A percentile compares a stretch with the other conserved stretches of the same genome.
These are phyloP conservation scores for Fraxinus xanthoxyloides DNA, from an alignment of 305 asterid species.

Conservation along the genomic window DNA sequence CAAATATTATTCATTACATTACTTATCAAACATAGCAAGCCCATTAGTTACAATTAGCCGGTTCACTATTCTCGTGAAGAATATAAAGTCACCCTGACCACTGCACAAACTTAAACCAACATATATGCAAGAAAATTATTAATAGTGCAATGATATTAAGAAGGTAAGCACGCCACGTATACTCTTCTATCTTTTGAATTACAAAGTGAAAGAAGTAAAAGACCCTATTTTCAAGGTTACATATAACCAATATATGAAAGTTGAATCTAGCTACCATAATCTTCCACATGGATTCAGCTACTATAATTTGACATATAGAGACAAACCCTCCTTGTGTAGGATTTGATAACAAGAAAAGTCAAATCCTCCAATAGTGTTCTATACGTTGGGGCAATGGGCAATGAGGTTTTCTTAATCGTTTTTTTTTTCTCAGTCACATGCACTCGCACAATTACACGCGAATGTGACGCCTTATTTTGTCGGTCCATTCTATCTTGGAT, in stretches of 20 bases:
- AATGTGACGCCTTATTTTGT: background rate
- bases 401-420: background rate
- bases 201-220: background rate
- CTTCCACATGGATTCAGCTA: background rate
- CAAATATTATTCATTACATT: background rate
- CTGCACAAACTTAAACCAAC: background rate
- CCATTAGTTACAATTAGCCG: background rate
- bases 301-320: background rate
- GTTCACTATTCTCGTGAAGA: background rate
- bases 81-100: background rate
- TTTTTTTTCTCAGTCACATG: background rate
- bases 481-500: background rate
- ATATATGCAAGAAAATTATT: background rate
- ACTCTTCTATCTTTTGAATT: background rate
- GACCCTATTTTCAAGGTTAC: background rate
- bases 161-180: background rate
- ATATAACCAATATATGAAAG: background rate
- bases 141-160: background rate
- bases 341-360: background rate
- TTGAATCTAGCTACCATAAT: background rate
- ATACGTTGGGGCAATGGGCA: background rate
- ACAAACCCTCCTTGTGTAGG: background rate
- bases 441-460: background rate
- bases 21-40: background rate
- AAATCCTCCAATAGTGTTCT: background rate